Conservation (phyloP, 345 rosid genomes). For the Populus ilicifolia region DNA sequence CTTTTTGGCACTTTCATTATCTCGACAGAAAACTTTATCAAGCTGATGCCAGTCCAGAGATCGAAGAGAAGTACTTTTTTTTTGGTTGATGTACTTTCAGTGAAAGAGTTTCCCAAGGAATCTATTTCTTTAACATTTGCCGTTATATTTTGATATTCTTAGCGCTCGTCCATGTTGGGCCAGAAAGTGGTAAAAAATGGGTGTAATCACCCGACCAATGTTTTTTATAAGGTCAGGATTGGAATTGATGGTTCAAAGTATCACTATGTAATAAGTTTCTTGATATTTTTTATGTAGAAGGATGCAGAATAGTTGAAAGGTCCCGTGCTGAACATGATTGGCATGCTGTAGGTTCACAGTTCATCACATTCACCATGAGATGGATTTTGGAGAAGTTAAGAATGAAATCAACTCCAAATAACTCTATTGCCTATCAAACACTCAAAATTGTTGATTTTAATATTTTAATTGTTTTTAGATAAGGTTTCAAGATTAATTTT, state of each 20-base stretch:
- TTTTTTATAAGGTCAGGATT: slow-evolving; percentile 70
- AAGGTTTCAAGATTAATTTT: no score
- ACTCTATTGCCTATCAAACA: slow-evolving; percentile 68
- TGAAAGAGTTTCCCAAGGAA: slow-evolving; percentile 69
- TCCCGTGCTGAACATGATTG: slow-evolving; percentile 76
- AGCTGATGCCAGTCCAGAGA: slow-evolving; percentile 65
- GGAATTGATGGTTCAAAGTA: slow-evolving; percentile 38
- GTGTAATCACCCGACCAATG: slow-evolving; percentile 57
- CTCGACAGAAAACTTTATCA: slow-evolving; percentile 64
- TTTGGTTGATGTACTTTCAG: slow-evolving; percentile 75
- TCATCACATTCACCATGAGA: slow-evolving; percentile 72
- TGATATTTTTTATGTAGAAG: slow-evolving; percentile 61
- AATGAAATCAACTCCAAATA: slow-evolving; percentile 53
- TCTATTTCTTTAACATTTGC: slow-evolving; percentile 47
- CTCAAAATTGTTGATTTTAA: slow-evolving; percentile 25
- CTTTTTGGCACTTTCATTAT: slow-evolving; percentile 69
- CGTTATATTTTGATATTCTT: slow-evolving; percentile 59
- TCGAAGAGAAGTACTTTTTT: slow-evolving; percentile 49
- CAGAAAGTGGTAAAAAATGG: slow-evolving; percentile 76
- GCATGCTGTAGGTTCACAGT: slow-evolving; percentile 84
- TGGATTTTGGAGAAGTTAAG: slow-evolving; percentile 62
- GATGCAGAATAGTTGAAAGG: slow-evolving; percentile 83
- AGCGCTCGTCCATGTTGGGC: slow-evolving; percentile 91
- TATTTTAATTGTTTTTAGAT: no score
- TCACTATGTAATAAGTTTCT: slow-evolving; percentile 57